These are phyloP conservation scores for Penicillium subrubescens DNA, from an alignment of 495 filamentous ascomycete genomes.

Conservation along the genomic window DNA sequence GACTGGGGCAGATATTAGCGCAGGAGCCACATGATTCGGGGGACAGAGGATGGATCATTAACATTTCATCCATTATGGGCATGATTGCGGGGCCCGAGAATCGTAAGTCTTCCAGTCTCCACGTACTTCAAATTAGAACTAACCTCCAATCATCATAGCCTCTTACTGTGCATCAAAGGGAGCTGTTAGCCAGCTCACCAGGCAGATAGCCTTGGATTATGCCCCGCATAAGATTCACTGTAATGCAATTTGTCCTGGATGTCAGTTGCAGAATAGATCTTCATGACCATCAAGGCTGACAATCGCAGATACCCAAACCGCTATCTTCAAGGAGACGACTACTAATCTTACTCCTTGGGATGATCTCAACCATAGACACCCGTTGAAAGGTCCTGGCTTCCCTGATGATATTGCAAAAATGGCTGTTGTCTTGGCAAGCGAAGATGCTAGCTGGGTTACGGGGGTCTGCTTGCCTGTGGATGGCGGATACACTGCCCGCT, in stretches of 20 bases:
- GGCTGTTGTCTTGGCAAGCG: constrained; percentile 54
- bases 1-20: too few species aligned
- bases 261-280: constrained; percentile 24
- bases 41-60: constrained; percentile 60
- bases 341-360: constrained; percentile 22
- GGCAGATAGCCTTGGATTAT: constrained; percentile 55
- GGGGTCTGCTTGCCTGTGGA: constrained; percentile 51
- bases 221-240: constrained; percentile 51
- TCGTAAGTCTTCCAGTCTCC: constrained; percentile 12
- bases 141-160: constrained; percentile 23
- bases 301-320: constrained; percentile 33
- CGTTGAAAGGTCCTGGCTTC: constrained; percentile 44
- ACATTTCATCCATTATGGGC: constrained; percentile 52
- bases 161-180: constrained; percentile 56
- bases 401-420: constrained; percentile 51
- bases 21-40: constrained; percentile 47
- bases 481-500: constrained; percentile 50
- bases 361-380: constrained; percentile 35
- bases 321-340: constrained; percentile 32
- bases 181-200: constrained; percentile 52
- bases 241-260: constrained; percentile 59
- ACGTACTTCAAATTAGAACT: neutral
- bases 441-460: constrained; percentile 50
- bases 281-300: neutral
- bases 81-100: constrained; percentile 36